These are phyloP conservation scores for Selaginella tamariscina DNA, from an alignment of 75 land plant species.

Conservation along the genomic window DNA sequence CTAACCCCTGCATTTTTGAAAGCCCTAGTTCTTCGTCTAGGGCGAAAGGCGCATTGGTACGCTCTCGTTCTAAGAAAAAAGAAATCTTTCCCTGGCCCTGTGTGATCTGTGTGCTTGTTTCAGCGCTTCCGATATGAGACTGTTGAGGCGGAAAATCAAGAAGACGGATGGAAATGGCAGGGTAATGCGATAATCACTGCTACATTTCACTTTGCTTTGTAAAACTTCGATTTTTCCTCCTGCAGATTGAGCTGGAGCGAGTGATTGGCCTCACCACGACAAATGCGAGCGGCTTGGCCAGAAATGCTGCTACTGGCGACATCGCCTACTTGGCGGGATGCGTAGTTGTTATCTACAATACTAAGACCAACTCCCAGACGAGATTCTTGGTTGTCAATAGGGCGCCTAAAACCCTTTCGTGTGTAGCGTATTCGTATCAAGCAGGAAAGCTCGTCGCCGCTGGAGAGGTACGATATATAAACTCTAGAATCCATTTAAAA, in stretches of 20 bases:
- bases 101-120: too few relatives aligned
- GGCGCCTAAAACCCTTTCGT: conserved; percentile 42
- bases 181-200: neutral
- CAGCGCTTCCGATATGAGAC: too few relatives aligned
- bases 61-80: too few relatives aligned
- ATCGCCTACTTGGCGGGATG: conserved; percentile 57
- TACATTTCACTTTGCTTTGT: neutral
- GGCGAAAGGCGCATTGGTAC: too few relatives aligned
- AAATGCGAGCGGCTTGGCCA: conserved; percentile 38
- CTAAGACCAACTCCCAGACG: conserved; percentile 32
- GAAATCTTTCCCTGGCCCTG: too few relatives aligned
- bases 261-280: conserved; percentile 50
- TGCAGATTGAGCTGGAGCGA: conserved; percentile 49
- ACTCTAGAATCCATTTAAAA: neutral
- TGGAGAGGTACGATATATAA: conserved; percentile 41
- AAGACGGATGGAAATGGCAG: neutral
- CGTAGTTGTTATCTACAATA: conserved; percentile 53
- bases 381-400: conserved; percentile 37
- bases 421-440: conserved; percentile 40
- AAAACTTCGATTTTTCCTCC: neutral
- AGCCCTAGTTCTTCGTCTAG: too few relatives aligned
- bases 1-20: too few relatives aligned
- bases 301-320: conserved; percentile 29
- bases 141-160: neutral
- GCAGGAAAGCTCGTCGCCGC: conserved; percentile 50